A percentile compares a stretch with the other conserved stretches of the same genome.
These are phyloP conservation scores for Phoma sp. DNA, from an alignment of 2,329 filamentous ascomycete species.

Conservation along the genomic window DNA sequence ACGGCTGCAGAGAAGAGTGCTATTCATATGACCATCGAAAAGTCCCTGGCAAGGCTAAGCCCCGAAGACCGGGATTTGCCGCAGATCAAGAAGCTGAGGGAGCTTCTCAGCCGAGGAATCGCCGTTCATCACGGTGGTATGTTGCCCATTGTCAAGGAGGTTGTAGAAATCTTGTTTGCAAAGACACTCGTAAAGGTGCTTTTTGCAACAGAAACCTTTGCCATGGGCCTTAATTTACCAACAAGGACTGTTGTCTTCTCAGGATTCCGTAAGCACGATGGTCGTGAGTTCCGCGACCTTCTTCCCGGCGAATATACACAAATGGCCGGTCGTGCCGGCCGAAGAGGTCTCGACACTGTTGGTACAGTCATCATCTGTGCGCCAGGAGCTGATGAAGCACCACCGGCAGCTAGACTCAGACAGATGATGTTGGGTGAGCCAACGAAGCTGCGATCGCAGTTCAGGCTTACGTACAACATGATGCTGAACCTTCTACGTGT, in stretches of 20 bases:
- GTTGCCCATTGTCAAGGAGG: slow-evolving; percentile 94
- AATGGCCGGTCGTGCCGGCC: slow-evolving; percentile 94
- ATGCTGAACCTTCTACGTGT: slow-evolving; percentile 94
- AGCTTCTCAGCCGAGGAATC: slow-evolving; percentile 85
- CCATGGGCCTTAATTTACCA: slow-evolving; percentile 95
- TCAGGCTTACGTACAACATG: slow-evolving; percentile 99
- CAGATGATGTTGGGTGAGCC: slow-evolving; percentile 97
- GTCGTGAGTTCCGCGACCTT: slow-evolving; percentile 87
- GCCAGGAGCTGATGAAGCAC: slow-evolving; percentile 82
- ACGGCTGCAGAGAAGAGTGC: slow-evolving; percentile 93
- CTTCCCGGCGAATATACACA: slow-evolving; percentile 97
- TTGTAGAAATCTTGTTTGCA: slow-evolving; percentile 95
- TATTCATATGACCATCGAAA: slow-evolving; percentile 97
- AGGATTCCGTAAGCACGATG: slow-evolving; percentile 95
- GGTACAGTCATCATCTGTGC: slow-evolving; percentile 93
- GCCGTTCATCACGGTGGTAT: slow-evolving; percentile 96
- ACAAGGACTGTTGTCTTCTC: slow-evolving; percentile 98
- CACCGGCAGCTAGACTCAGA: slow-evolving; percentile 79
- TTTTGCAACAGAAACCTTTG: slow-evolving; percentile 97
- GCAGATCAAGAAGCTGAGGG: slow-evolving; percentile 86
- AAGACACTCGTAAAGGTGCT: slow-evolving; percentile 94
- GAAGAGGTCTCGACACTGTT: slow-evolving; percentile 89
- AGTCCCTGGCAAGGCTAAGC: slow-evolving; percentile 88
- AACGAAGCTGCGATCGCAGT: slow-evolving; percentile 93
- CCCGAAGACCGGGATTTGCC: slow-evolving; percentile 89